Evolutionary conservation across 2,329 filamentous ascomycete species (phyloP).

Genomic region (Pyrenophora teres): DNA sequence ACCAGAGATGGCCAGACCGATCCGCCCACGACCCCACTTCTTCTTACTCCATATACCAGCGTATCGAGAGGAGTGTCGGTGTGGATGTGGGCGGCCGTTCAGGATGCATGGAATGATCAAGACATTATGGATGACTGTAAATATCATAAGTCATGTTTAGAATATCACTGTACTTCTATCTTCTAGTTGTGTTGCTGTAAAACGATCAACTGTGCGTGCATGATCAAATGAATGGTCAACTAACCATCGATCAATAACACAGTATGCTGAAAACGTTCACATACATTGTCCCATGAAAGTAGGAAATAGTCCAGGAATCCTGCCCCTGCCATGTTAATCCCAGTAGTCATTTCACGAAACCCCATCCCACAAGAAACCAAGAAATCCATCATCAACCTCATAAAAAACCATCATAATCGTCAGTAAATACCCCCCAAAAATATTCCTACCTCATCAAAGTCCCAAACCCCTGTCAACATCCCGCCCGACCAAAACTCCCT

Average conservation of each 20-base stretch:
- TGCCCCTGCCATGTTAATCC: neutral
- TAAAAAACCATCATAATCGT: neutral
- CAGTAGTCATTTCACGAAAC: neutral
- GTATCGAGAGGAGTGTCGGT: constrained; percentile 6
- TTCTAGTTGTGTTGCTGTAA: constrained; percentile 10
- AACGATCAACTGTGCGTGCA: neutral
- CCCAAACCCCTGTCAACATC: constrained; percentile 17
- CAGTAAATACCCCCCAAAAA: neutral
- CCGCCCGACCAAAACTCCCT: constrained; percentile 16
- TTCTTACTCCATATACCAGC: constrained; percentile 14
- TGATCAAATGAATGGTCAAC: neutral
- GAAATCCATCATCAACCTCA: neutral
- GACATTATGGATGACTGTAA: constrained; percentile 42
- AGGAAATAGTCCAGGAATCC: neutral
- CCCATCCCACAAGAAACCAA: neutral
- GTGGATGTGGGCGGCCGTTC: constrained; percentile 22
- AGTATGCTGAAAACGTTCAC: no score
- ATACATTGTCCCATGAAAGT: no score
- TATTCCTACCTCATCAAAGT: constrained; percentile 15
- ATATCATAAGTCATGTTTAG: constrained; percentile 45
- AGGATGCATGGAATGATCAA: constrained; percentile 29
- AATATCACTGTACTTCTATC: constrained; percentile 44
- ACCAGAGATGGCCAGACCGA: constrained; percentile 4
- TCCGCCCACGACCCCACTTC: constrained; percentile 10
- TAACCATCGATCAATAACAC: no score